Percentiles rank a stretch among this genome's conserved stretches.
These are phyloP conservation scores for Ceratocystis alfenasii DNA, from an alignment of 2,329 filamentous ascomycete species.

Conservation along the genomic window DNA sequence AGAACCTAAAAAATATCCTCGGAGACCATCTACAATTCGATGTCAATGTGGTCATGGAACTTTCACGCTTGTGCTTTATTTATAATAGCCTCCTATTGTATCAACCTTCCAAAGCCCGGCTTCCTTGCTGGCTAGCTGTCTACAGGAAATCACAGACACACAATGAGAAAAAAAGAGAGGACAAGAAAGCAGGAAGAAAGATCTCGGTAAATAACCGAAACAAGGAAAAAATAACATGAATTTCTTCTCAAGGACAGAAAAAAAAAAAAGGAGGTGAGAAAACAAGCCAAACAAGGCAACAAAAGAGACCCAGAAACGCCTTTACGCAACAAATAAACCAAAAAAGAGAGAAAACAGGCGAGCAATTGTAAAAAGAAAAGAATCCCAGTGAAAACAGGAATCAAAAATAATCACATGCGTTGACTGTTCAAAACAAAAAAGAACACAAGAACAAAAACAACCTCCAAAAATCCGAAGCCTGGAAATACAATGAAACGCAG, in stretches of 20 bases:
- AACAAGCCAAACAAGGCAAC: not conserved
- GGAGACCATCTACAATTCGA: no score
- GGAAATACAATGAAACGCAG: conserved; percentile 3
- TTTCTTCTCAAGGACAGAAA: not conserved
- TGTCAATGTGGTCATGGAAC: no score
- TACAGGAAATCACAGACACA: not conserved
- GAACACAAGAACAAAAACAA: not conserved
- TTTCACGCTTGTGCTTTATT: no score
- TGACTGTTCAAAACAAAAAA: not conserved
- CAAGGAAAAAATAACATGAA: not conserved
- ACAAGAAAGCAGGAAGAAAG: not conserved
- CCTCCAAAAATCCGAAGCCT: no score
- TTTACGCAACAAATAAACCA: not conserved
- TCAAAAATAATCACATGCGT: no score
- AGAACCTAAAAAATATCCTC: no score
- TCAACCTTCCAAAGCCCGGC: no score
- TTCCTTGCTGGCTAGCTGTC: no score
- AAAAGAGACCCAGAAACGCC: no score
- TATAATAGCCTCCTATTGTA: no score
- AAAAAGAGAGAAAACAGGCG: not conserved
- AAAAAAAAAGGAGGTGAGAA: not conserved
- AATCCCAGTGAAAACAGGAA: no score
- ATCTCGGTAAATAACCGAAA: conserved; percentile 12
- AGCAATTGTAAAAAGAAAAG: no score
- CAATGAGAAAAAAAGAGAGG: not conserved